Percentiles rank a stretch among this genome's conserved stretches.
These are phyloP conservation scores for Candida sanyiensis DNA, from an alignment of 805 yeast genomes.

Conservation along the genomic window DNA sequence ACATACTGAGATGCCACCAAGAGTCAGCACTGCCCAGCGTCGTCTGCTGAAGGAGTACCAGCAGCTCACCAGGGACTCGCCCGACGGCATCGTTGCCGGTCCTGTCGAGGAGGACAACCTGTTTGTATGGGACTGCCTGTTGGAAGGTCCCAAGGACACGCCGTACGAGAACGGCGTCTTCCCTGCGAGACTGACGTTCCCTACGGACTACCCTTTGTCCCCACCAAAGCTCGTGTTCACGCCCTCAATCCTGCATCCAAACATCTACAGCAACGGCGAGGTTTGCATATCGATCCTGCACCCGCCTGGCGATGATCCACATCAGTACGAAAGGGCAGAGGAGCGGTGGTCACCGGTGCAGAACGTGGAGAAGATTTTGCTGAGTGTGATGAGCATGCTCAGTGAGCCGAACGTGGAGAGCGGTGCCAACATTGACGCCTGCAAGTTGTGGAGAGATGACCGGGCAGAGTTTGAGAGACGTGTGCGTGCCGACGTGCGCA, in stretches of 20 bases:
- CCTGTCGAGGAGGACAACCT: constrained; percentile 73
- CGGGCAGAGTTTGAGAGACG: constrained; percentile 58
- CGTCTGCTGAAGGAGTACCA: constrained; percentile 85
- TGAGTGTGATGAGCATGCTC: constrained; percentile 92
- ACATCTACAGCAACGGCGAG: constrained; percentile 88
- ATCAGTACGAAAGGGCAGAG: constrained; percentile 90
- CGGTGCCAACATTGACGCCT: constrained; percentile 82
- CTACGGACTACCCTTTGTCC: constrained; percentile 73
- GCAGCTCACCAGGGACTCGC: constrained; percentile 78
- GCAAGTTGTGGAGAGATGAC: constrained; percentile 86
- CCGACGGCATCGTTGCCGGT: constrained; percentile 94
- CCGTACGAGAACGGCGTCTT: constrained; percentile 87
- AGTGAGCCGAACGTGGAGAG: constrained; percentile 96
- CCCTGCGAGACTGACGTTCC: constrained; percentile 68
- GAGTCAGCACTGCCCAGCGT: constrained; percentile 65
- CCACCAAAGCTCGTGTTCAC: constrained; percentile 75
- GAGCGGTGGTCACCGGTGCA: constrained; percentile 99
- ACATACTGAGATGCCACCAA: constrained; percentile 31
- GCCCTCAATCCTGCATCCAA: constrained; percentile 88
- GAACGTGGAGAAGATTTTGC: constrained; percentile 90
- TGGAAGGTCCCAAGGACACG: constrained; percentile 80
- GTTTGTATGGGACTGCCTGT: constrained; percentile 76
- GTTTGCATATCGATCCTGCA: constrained; percentile 95
- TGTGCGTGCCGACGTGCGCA: constrained; percentile 63
- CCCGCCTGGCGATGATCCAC: constrained; percentile 96